A percentile compares a stretch with the other conserved stretches of the same genome.
Conservation (phyloP, 2,329 filamentous ascomycete genomes). For the Macrophomina tecta region DNA sequence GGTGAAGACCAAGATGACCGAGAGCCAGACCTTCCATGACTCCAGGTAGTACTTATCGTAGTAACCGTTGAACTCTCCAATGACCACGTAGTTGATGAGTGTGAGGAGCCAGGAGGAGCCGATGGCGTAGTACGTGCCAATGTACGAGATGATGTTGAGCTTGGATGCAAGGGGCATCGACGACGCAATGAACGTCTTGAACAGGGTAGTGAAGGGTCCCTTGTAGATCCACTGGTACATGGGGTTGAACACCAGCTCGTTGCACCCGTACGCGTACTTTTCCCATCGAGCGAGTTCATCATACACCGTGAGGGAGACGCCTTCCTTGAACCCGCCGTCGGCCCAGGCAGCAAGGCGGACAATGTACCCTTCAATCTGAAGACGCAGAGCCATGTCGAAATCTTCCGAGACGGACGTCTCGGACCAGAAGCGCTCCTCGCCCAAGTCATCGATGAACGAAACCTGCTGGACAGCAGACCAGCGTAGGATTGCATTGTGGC, state of each 20-base stretch:
- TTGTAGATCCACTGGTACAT: slow-evolving; percentile 65
- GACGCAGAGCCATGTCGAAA: slow-evolving; percentile 75
- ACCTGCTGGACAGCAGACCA: slow-evolving; percentile 70
- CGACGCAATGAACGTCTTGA: slow-evolving; percentile 64
- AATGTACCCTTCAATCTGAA: slow-evolving; percentile 71
- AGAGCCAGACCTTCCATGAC: slow-evolving; percentile 27
- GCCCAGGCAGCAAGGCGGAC: slow-evolving; percentile 73
- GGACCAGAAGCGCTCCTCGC: slow-evolving; percentile 73
- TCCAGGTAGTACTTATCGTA: slow-evolving; percentile 25
- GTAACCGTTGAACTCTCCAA: slow-evolving; percentile 71
- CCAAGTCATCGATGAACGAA: slow-evolving; percentile 61
- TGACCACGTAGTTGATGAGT: slow-evolving; percentile 71
- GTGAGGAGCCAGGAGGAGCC: slow-evolving; percentile 71
- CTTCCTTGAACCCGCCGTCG: slow-evolving; percentile 73
- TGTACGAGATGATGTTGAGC: slow-evolving; percentile 73
- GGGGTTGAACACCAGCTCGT: slow-evolving; percentile 73
- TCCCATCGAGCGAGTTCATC: slow-evolving; percentile 76
- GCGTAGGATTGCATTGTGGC: slow-evolving; percentile 76
- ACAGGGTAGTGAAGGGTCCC: slow-evolving; percentile 70
- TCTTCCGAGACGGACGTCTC: slow-evolving; percentile 79
- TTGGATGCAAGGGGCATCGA: slow-evolving; percentile 71
- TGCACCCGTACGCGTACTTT: slow-evolving; percentile 75
- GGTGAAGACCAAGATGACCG: slow-evolving; percentile 24
- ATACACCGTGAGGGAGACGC: slow-evolving; percentile 74
- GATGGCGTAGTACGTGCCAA: slow-evolving; percentile 75